phyloP scores from a whole-genome alignment of 192 early-diverging fungal species.

The Phycomyces blakesleeanus region DNA sequence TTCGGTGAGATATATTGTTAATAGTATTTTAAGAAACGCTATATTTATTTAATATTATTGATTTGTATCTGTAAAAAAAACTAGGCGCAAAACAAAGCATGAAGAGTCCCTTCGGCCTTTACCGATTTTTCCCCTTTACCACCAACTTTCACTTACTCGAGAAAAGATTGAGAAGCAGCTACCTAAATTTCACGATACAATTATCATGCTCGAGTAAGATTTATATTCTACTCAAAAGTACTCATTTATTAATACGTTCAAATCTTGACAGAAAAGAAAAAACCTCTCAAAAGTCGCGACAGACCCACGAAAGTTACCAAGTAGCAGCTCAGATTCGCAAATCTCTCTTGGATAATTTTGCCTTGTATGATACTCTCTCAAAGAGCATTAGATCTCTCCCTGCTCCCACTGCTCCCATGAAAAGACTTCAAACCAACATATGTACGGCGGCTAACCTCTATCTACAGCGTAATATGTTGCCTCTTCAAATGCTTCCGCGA shows the following conservation, averaged over 20 bases:
- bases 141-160: conserved; percentile 36
- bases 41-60: neutral
- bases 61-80: neutral
- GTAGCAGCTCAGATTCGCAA: conserved; percentile 59
- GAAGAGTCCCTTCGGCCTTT: conserved; percentile 33
- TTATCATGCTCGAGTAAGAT: conserved; percentile 48
- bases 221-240: neutral
- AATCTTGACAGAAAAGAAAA: neutral
- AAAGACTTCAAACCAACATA: conserved; percentile 62
- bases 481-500: conserved; percentile 65
- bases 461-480: conserved; percentile 75
- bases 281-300: conserved; percentile 41
- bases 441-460: conserved; percentile 63
- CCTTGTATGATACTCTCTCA: conserved; percentile 53
- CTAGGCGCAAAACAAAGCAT: conserved; percentile 40
- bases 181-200: conserved; percentile 58
- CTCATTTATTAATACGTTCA: neutral
- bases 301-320: conserved; percentile 52
- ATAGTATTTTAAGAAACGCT: conserved; percentile 5
- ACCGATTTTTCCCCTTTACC: conserved; percentile 38
- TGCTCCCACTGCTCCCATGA: conserved; percentile 39
- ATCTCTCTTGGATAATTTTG: conserved; percentile 63
- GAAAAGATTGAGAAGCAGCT: conserved; percentile 46
- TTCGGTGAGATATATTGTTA: conserved; percentile 34
- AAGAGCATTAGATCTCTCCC: conserved; percentile 59